Conservation (phyloP, 306 rosid genomes). For the Medicago lupulina region DNA sequence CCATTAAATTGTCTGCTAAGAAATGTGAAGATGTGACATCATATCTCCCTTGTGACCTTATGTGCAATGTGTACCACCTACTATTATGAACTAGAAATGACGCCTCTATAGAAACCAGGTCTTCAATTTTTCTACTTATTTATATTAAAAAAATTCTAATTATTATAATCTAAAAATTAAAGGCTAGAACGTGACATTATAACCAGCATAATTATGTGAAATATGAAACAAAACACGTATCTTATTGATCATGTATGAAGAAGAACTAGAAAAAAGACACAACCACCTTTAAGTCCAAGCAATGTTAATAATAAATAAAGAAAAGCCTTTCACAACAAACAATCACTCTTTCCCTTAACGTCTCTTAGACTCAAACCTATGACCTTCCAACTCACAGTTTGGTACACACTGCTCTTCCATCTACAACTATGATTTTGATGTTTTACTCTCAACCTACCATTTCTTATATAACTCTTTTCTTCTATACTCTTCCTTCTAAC, state of each 20-base stretch:
- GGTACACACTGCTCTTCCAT: slow-evolving; percentile 59
- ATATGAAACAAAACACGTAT: slow-evolving; percentile 20
- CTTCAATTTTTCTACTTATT: slow-evolving; percentile 28
- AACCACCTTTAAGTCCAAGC: slow-evolving; percentile 66
- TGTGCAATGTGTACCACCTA: not conserved
- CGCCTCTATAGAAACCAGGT: slow-evolving; percentile 39
- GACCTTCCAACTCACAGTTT: slow-evolving; percentile 96
- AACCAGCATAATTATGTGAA: slow-evolving; percentile 28
- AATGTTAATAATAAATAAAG: slow-evolving; percentile 31
- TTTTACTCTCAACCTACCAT: slow-evolving; percentile 47
- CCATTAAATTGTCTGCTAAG: slow-evolving; percentile 22
- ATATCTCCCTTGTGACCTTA: slow-evolving; percentile 17
- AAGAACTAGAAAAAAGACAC: slow-evolving; percentile 37
- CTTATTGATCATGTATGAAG: slow-evolving; percentile 6
- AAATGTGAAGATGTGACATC: slow-evolving; percentile 33
- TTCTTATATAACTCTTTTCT: slow-evolving; percentile 57
- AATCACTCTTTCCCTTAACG: slow-evolving; percentile 50
- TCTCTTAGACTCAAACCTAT: slow-evolving; percentile 76
- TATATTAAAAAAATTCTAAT: too few relatives aligned
- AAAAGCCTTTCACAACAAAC: slow-evolving; percentile 54
- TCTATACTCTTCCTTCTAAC: slow-evolving; percentile 35
- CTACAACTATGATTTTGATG: slow-evolving; percentile 45
- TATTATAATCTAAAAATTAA: not conserved
- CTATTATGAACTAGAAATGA: slow-evolving; percentile 30
- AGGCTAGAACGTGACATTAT: slow-evolving; percentile 41